Conservation (phyloP, 2,329 filamentous ascomycete genomes). For the Didymella pinodella region DNA sequence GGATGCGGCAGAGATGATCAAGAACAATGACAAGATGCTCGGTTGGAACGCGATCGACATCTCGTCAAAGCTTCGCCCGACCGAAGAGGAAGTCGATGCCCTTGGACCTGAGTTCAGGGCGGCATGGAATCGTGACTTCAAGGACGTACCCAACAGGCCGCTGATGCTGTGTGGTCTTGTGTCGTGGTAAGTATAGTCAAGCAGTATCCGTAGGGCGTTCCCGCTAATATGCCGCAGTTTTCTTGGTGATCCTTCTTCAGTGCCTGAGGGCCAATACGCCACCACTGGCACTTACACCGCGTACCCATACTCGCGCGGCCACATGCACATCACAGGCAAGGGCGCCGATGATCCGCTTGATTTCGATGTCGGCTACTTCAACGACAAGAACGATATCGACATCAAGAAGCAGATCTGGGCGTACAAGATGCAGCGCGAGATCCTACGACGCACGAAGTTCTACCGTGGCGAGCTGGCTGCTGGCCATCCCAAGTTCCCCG, state of each 20-base stretch:
- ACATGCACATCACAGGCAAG: constrained; percentile 64
- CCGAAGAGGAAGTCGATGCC: constrained; percentile 59
- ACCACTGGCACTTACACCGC: constrained; percentile 62
- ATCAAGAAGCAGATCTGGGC: constrained; percentile 67
- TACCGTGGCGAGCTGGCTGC: constrained; percentile 56
- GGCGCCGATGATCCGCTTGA: constrained; percentile 58
- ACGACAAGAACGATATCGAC: constrained; percentile 64
- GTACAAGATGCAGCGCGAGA: constrained; percentile 71
- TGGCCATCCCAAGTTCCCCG: constrained; percentile 47
- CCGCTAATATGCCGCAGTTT: constrained; percentile 32
- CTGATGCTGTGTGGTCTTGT: constrained; percentile 57
- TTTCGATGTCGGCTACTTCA: constrained; percentile 67
- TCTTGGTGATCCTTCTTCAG: constrained; percentile 39
- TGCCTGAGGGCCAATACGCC: constrained; percentile 60
- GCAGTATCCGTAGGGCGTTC: no score
- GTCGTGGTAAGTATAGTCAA: constrained; percentile 39
- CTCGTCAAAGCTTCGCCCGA: constrained; percentile 64
- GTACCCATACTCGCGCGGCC: constrained; percentile 69
- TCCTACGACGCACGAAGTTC: constrained; percentile 63
- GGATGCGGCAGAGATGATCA: constrained; percentile 57
- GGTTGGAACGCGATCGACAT: constrained; percentile 68
- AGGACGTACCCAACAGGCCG: constrained; percentile 56
- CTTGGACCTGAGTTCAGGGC: constrained; percentile 63
- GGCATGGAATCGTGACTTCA: constrained; percentile 66
- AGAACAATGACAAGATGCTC: constrained; percentile 59